A percentile compares a stretch with the other conserved stretches of the same genome.
phyloP scores from a whole-genome alignment of 2,329 filamentous ascomycete genomes.

The Hypoxylon sp. region DNA sequence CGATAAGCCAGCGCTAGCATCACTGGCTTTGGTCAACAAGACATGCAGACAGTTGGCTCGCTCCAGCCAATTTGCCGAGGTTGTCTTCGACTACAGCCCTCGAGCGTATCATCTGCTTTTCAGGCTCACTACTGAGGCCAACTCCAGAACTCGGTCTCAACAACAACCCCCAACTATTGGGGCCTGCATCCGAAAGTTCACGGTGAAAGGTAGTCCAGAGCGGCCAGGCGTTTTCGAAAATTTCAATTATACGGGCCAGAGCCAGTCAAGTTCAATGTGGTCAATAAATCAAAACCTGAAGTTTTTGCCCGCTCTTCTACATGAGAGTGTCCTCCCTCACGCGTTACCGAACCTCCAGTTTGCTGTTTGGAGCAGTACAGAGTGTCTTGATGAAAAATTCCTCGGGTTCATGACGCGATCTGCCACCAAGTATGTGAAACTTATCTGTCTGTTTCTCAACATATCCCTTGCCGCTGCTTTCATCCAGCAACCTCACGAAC shows the following conservation, averaged over 20 bases:
- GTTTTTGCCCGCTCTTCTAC: no score
- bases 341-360: slow-evolving; percentile 17
- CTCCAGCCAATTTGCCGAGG: slow-evolving; percentile 25
- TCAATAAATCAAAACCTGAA: no score
- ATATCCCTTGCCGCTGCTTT: neutral
- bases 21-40: slow-evolving; percentile 23
- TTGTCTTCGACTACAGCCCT: slow-evolving; percentile 17
- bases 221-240: no score
- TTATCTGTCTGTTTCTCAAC: neutral
- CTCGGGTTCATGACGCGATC: neutral
- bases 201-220: neutral
- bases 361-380: neutral
- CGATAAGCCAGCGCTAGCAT: slow-evolving; percentile 15
- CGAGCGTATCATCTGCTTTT: neutral
- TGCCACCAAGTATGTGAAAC: neutral
- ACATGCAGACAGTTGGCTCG: slow-evolving; percentile 30
- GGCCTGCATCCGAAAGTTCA: slow-evolving; percentile 2
- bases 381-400: neutral
- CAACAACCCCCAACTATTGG: neutral
- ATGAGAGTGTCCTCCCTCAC: neutral
- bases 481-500: neutral
- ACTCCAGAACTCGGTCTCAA: neutral
- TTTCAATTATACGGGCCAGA: no score
- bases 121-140: neutral
- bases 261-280: neutral